phyloP scores from a whole-genome alignment of 768 basidiomycete genomes.

The Udeniomyces megalosporus region DNA sequence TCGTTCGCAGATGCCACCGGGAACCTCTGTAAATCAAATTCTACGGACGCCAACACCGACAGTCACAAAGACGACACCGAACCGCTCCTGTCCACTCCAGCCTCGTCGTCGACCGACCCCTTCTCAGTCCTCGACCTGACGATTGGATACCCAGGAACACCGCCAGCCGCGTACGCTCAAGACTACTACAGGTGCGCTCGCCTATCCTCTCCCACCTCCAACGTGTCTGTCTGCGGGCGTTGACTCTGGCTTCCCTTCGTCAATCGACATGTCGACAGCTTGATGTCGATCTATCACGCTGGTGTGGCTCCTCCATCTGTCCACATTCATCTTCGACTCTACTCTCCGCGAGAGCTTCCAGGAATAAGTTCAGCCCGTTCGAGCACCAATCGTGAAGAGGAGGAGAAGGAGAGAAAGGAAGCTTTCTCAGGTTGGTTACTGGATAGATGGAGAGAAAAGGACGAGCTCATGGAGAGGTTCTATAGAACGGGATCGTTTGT shows the following conservation, averaged over 20 bases:
- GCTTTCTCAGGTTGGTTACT: conserved; percentile 72
- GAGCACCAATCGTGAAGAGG: conserved; percentile 19
- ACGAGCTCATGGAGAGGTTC: conserved; percentile 54
- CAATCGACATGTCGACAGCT: too few relatives aligned
- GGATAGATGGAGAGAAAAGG: conserved; percentile 70
- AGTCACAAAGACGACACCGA: too few relatives aligned
- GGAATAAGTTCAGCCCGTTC: too few relatives aligned
- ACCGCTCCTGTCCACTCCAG: background rate
- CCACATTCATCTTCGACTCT: conserved; percentile 72
- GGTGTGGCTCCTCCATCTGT: conserved; percentile 66
- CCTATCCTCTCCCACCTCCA: too few relatives aligned
- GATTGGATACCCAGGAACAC: conserved; percentile 77
- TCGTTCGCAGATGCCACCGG: background rate
- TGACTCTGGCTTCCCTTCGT: too few relatives aligned
- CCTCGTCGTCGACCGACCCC: background rate
- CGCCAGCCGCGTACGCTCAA: conserved; percentile 65
- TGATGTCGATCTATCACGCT: conserved; percentile 72
- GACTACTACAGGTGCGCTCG: conserved; percentile 75
- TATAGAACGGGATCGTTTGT: conserved; percentile 39
- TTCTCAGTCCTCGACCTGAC: conserved; percentile 80
- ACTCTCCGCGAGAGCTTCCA: conserved; percentile 31
- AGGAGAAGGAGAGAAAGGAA: conserved; percentile 36
- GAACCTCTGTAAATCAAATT: too few relatives aligned
- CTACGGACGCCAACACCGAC: too few relatives aligned
- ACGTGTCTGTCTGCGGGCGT: too few relatives aligned